These are phyloP conservation scores for Capsicum baccatum DNA, from an alignment of 257 asterid genomes.

Conservation along the genomic window DNA sequence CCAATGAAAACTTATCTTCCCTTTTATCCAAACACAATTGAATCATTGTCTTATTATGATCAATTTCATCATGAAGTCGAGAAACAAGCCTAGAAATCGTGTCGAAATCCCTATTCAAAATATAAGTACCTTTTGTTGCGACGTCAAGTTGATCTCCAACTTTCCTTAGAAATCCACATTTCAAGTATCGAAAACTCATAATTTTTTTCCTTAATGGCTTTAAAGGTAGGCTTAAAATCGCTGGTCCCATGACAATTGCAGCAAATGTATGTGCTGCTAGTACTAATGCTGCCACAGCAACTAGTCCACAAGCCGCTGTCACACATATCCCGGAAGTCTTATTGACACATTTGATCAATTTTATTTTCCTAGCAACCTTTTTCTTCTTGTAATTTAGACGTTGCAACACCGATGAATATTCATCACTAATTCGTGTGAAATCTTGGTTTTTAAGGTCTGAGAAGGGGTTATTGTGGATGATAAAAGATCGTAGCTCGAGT, in stretches of 20 bases:
- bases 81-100: slow-evolving; percentile 71
- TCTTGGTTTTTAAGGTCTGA: slow-evolving; percentile 42
- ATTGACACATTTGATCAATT: slow-evolving; percentile 50
- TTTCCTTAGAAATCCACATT: slow-evolving; percentile 44
- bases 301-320: slow-evolving; percentile 52
- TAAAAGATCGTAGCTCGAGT: slow-evolving; percentile 45
- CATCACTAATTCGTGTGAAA: slow-evolving; percentile 45
- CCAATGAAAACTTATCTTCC: slow-evolving; percentile 49
- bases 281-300: slow-evolving; percentile 55
- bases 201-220: slow-evolving; percentile 51
- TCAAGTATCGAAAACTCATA: slow-evolving; percentile 35
- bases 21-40: slow-evolving; percentile 56
- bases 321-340: slow-evolving; percentile 53
- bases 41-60: slow-evolving; percentile 65
- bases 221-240: slow-evolving; percentile 41
- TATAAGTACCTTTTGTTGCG: slow-evolving; percentile 86
- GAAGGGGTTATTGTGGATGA: slow-evolving; percentile 48
- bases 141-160: slow-evolving; percentile 66
- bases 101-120: slow-evolving; percentile 79
- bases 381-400: slow-evolving; percentile 44
- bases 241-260: slow-evolving; percentile 57
- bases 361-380: slow-evolving; percentile 48
- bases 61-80: slow-evolving; percentile 70
- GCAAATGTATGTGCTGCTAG: slow-evolving; percentile 62
- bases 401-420: slow-evolving; percentile 49